These are phyloP conservation scores for Xylariaceae sp. DNA, from an alignment of 2,329 filamentous ascomycete genomes.

Conservation along the genomic window DNA sequence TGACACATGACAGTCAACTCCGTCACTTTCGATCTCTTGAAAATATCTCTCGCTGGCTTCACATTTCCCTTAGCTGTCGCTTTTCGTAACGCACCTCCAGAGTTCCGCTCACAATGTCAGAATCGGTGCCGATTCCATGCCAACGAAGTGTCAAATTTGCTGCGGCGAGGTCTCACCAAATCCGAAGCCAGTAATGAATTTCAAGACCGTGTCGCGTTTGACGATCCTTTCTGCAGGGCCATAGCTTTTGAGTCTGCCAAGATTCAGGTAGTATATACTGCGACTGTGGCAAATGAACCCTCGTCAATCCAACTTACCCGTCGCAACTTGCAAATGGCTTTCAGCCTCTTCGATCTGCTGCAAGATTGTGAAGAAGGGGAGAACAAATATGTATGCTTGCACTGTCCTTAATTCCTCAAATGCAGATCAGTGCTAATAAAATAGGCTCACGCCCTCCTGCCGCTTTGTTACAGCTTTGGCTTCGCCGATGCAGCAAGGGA, in stretches of 20 bases:
- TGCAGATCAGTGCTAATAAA: background rate
- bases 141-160: background rate
- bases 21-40: background rate
- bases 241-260: background rate
- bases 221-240: background rate
- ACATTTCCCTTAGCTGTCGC: background rate
- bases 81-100: background rate
- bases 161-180: background rate
- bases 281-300: background rate
- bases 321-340: background rate
- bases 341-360: background rate
- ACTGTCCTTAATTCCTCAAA: background rate
- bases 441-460: background rate
- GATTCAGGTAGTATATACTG: background rate
- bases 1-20: background rate
- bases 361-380: background rate
- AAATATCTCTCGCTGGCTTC: background rate
- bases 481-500: background rate
- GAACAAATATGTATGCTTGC: background rate
- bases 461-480: background rate
- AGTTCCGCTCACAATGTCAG: background rate
- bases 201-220: background rate
- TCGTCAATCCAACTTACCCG: background rate
- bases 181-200: background rate
- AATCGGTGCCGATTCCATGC: background rate